Conservation (phyloP, 2,329 filamentous ascomycete genomes). For the Penicillium sp. region DNA sequence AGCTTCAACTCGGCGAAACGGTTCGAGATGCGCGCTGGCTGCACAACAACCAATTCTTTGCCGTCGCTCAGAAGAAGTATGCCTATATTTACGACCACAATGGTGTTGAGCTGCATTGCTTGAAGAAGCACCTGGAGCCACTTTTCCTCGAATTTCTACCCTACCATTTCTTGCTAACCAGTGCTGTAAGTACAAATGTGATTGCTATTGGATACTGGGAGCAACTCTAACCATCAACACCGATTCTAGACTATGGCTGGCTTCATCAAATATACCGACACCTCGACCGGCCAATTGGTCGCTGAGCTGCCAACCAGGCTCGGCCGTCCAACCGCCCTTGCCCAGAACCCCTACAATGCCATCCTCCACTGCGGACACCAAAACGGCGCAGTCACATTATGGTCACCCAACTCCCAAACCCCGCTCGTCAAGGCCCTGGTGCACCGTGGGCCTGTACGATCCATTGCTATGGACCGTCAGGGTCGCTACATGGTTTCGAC, state of each 20-base stretch:
- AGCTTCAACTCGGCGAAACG: constrained; percentile 88
- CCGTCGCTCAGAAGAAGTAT: constrained; percentile 93
- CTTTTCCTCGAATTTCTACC: constrained; percentile 93
- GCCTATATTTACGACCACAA: constrained; percentile 94
- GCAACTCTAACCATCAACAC: not conserved
- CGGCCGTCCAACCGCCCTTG: constrained; percentile 78
- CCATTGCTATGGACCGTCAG: constrained; percentile 81
- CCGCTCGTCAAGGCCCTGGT: constrained; percentile 89
- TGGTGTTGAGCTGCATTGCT: constrained; percentile 87
- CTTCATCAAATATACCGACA: constrained; percentile 91
- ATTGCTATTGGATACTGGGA: not conserved
- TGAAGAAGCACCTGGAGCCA: constrained; percentile 88
- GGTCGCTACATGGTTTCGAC: constrained; percentile 95
- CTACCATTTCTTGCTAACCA: constrained; percentile 92
- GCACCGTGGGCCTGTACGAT: constrained; percentile 84
- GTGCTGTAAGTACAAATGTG: constrained; percentile 62
- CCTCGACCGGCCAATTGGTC: constrained; percentile 86
- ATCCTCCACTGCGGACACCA: constrained; percentile 91
- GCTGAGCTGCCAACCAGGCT: constrained; percentile 82
- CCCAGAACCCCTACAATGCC: constrained; percentile 90
- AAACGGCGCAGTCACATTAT: constrained; percentile 90
- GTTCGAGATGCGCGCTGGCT: constrained; percentile 88
- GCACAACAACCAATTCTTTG: constrained; percentile 91
- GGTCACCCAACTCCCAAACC: constrained; percentile 88
- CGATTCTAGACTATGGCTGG: constrained; percentile 68